Base-by-base conservation (phyloP, 2,329 filamentous ascomycete genomes). In the Penicillium sp. region DNA sequence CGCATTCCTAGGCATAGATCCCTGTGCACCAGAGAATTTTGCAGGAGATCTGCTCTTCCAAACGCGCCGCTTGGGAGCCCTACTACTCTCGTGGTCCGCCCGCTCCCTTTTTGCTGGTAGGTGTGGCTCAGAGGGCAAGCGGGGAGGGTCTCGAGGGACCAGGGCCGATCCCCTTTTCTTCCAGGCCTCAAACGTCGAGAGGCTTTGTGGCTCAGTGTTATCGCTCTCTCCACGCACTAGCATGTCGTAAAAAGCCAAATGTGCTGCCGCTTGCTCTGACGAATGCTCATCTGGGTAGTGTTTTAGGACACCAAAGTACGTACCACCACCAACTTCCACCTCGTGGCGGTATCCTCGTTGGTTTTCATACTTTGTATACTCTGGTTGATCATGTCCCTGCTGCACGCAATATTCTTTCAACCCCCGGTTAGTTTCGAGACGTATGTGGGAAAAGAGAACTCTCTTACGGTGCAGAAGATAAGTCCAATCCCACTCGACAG, bases 251-350 rank as follows among this genome's bases (percentile, higher is more conserved):
- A 78, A 35, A 13, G 70, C 69, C 31, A 64, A 57, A 48, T 78
- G 72, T 0, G 75, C 72, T 21, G 69, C 68, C 1, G 67, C 67
- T 26, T 75, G 71, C n/a, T 66, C 65, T 1, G 75, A 75, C 15
- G 72, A 66, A 3, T 50, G 52, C n/a, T 70, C 66, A 2, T 48
- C 63, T n/a, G 47, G n/a, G 30, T 75, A 70, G 19, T 66, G 58
- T 21, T 64, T 67, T 46, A 68, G 26, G 17, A 55, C 15, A 2
- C 67, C 61, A 54, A 70, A 66, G 66, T 69, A 69, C 23, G 64
- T 63, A 54, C 63, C 26, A 5, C 61, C 63, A 1, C 56, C 60
- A 5, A 77, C 59, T 11, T 68, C 61, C 0, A 75, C 60, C 44
- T 73, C 70, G 56, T 74, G 71, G 15, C 72, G 68, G 65, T 66